Conservation (phyloP, 345 rosid species). For the Carallia brachiata region DNA sequence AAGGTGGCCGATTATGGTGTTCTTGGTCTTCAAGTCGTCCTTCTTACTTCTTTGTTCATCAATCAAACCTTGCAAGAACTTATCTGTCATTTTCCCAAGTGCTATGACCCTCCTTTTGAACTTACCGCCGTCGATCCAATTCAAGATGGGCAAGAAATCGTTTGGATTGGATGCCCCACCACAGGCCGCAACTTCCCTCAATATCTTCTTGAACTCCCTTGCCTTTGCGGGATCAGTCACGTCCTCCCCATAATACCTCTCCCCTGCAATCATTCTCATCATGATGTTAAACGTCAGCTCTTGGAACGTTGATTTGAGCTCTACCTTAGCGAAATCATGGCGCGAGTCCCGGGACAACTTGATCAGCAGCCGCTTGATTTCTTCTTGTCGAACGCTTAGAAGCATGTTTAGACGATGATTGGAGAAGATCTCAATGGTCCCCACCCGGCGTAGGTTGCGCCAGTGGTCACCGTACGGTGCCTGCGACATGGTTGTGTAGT, state of each 20-base stretch:
- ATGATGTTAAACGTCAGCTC: constrained; percentile 25
- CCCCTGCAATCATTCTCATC: constrained; percentile 22
- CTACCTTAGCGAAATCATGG: constrained; percentile 7
- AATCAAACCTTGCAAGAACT: constrained; percentile 37
- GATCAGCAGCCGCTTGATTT: constrained; percentile 12
- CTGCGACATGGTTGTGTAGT: constrained; percentile 27
- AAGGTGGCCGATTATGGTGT: constrained; percentile 46
- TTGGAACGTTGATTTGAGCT: constrained; percentile 19
- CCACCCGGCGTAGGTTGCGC: constrained; percentile 47
- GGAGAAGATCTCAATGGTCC: constrained; percentile 41
- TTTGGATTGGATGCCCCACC: constrained; percentile 35
- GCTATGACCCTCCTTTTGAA: constrained; percentile 9
- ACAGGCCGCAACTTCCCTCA: constrained; percentile 8
- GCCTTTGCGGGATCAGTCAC: constrained; percentile 26
- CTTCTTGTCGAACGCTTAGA: constrained; percentile 29
- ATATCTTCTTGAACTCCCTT: constrained; percentile 18
- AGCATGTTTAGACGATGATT: constrained; percentile 24
- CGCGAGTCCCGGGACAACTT: not conserved
- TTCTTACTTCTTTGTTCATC: constrained; percentile 31
- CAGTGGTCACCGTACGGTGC: constrained; percentile 44
- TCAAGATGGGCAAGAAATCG: constrained; percentile 38
- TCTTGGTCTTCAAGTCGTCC: not conserved
- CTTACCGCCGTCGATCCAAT: constrained; percentile 26
- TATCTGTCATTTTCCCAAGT: constrained; percentile 28
- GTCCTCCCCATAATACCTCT: constrained; percentile 29